phyloP scores from a whole-genome alignment of 2,329 filamentous ascomycete species.

The Pseudogymnoascus sp. region DNA sequence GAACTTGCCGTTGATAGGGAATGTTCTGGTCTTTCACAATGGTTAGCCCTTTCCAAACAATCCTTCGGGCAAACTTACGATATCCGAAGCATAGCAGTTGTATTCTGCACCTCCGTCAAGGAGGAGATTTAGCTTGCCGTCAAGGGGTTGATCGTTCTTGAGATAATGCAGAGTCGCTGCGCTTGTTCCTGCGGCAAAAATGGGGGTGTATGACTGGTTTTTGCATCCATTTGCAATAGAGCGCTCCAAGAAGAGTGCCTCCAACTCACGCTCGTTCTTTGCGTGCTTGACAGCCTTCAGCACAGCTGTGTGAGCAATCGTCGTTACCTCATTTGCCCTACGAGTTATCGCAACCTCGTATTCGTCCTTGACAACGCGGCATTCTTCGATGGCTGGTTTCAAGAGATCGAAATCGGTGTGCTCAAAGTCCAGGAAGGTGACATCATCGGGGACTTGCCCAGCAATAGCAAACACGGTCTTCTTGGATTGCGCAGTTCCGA shows the following conservation, averaged over 20 bases:
- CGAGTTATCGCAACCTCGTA: slow-evolving; percentile 68
- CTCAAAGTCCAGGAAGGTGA: slow-evolving; percentile 65
- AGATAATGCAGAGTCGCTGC: slow-evolving; percentile 86
- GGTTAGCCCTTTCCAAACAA: slow-evolving; percentile 33
- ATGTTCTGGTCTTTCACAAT: slow-evolving; percentile 69
- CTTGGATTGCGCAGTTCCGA: slow-evolving; percentile 36
- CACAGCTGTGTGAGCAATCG: slow-evolving; percentile 58
- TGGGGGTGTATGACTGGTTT: slow-evolving; percentile 81
- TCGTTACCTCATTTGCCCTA: slow-evolving; percentile 64
- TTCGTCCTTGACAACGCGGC: slow-evolving; percentile 64
- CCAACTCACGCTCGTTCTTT: slow-evolving; percentile 73
- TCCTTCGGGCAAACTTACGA: slow-evolving; percentile 37
- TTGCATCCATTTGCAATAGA: slow-evolving; percentile 70
- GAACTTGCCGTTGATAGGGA: slow-evolving; percentile 70
- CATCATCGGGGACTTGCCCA: slow-evolving; percentile 64
- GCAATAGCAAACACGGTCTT: slow-evolving; percentile 67
- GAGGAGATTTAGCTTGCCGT: slow-evolving; percentile 69
- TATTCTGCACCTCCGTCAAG: slow-evolving; percentile 78
- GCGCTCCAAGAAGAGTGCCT: slow-evolving; percentile 69
- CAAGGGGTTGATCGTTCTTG: slow-evolving; percentile 64
- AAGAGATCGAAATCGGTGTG: slow-evolving; percentile 50
- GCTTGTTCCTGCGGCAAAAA: slow-evolving; percentile 72
- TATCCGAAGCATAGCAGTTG: slow-evolving; percentile 63
- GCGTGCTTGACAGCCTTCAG: slow-evolving; percentile 55
- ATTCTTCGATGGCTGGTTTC: slow-evolving; percentile 59